Percentiles rank a stretch among this genome's conserved stretches.
Conservation (phyloP, 2,329 filamentous ascomycete genomes). For the Truncatella angustata region DNA sequence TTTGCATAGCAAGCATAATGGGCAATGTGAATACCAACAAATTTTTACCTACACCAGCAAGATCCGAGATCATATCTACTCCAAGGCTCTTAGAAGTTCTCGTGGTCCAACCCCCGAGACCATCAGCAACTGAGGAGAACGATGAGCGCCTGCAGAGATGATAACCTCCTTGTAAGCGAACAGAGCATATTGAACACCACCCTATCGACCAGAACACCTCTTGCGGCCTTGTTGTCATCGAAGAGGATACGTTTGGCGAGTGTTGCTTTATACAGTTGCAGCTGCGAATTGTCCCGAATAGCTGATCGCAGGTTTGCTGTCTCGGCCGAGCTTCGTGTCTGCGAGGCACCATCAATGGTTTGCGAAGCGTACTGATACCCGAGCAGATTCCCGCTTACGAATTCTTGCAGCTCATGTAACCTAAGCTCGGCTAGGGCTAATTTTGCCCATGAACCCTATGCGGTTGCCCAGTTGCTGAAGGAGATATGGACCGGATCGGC, state of each 20-base stretch:
- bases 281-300: not conserved
- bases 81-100: slow-evolving; percentile 30
- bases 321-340: not conserved
- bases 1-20: too few relatives aligned
- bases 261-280: not conserved
- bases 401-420: not conserved
- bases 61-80: slow-evolving; percentile 51
- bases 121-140: slow-evolving; percentile 13
- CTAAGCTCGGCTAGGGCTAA: not conserved
- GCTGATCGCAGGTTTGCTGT: not conserved
- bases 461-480: not conserved
- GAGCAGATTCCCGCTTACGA: not conserved
- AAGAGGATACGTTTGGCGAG: slow-evolving; percentile 1
- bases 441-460: not conserved
- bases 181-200: slow-evolving; percentile 17
- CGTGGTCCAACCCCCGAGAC: slow-evolving; percentile 29
- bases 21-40: slow-evolving; percentile 60
- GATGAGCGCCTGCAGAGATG: slow-evolving; percentile 6
- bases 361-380: not conserved
- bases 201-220: slow-evolving; percentile 20
- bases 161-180: slow-evolving; percentile 34
- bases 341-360: not conserved
- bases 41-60: slow-evolving; percentile 61
- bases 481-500: not conserved
- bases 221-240: slow-evolving; percentile 12